Evolutionary conservation across 2,329 filamentous ascomycete genomes (phyloP).

Genomic region (Lasiodiplodia sp.): DNA sequence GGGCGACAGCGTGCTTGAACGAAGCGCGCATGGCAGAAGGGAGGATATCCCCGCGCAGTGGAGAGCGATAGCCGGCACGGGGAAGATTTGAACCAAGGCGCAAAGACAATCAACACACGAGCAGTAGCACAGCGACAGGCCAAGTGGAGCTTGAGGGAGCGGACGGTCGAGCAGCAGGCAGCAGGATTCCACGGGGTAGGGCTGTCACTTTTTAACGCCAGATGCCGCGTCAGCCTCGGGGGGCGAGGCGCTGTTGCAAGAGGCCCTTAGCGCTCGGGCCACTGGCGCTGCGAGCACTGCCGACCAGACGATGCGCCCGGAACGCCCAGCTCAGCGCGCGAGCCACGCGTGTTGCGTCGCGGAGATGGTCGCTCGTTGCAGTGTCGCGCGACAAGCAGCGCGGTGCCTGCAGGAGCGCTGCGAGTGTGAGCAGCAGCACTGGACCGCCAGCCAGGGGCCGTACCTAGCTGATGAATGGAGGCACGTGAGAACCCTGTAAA

Average conservation of each 20-base stretch:
- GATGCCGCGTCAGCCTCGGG: slow-evolving; percentile 28
- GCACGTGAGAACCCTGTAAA: neutral
- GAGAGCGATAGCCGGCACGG: neutral
- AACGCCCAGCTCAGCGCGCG: neutral
- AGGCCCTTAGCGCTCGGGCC: slow-evolving; percentile 21
- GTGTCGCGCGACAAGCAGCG: neutral
- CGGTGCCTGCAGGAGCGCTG: slow-evolving; percentile 10
- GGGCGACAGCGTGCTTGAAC: slow-evolving; percentile 21
- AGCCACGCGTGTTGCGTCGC: neutral
- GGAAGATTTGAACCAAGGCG: neutral
- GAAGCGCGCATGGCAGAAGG: slow-evolving; percentile 27
- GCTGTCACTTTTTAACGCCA: slow-evolving; percentile 28
- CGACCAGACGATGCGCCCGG: slow-evolving; percentile 10
- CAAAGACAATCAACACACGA: slow-evolving; percentile 22
- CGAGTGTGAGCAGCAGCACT: neutral
- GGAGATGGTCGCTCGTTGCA: slow-evolving; percentile 1
- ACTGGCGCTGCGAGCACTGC: slow-evolving; percentile 1
- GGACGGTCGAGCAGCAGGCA: slow-evolving; percentile 24
- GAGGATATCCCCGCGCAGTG: slow-evolving; percentile 8
- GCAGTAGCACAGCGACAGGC: slow-evolving; percentile 10
- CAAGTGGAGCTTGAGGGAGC: slow-evolving; percentile 25
- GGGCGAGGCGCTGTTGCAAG: slow-evolving; percentile 26
- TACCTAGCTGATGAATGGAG: neutral
- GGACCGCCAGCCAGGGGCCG: neutral
- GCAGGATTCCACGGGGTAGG: slow-evolving; percentile 29